phyloP scores from a whole-genome alignment of 768 basidiomycete species.

The Dacryopinax primogenitus region DNA sequence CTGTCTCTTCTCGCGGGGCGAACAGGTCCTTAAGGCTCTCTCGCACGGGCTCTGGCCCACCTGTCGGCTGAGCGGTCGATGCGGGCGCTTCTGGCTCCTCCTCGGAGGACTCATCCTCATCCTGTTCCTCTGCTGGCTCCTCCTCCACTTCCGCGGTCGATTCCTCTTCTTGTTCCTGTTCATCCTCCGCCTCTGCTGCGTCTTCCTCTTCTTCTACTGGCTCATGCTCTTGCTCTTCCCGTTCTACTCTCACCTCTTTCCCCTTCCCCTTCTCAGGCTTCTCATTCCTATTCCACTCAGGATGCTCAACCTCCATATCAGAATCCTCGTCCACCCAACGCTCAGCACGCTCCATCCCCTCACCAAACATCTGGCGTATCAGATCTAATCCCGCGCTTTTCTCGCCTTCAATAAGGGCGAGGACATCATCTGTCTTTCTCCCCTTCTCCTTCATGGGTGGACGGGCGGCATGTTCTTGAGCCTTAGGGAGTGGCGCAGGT shows the following conservation, averaged over 20 bases:
- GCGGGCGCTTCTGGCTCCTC: neutral
- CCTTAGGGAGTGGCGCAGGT: conserved; percentile 5
- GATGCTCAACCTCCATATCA: conserved; percentile 42
- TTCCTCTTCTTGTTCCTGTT: conserved; percentile 16
- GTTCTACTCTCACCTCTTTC: neutral
- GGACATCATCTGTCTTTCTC: conserved; percentile 11
- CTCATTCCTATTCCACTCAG: conserved; percentile 23
- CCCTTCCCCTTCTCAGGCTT: conserved; percentile 8
- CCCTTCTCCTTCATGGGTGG: conserved; percentile 6
- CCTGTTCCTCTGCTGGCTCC: conserved; percentile 15
- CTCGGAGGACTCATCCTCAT: conserved; percentile 12
- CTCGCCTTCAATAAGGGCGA: conserved; percentile 30
- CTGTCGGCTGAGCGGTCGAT: neutral
- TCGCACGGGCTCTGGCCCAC: conserved; percentile 13
- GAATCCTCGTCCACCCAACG: conserved; percentile 54
- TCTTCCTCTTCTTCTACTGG: conserved; percentile 21
- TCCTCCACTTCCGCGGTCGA: conserved; percentile 17
- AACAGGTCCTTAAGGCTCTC: conserved; percentile 56
- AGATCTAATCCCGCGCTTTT: conserved; percentile 35
- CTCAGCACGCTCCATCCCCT: conserved; percentile 22
- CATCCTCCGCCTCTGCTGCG: conserved; percentile 18
- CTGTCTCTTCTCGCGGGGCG: conserved; percentile 52
- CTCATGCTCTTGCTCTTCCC: neutral
- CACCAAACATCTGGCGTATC: conserved; percentile 36
- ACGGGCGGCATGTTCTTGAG: neutral